Conservation (phyloP, 1,284 basidiomycete species). For the Apiotrichum akiyoshidainum region DNA sequence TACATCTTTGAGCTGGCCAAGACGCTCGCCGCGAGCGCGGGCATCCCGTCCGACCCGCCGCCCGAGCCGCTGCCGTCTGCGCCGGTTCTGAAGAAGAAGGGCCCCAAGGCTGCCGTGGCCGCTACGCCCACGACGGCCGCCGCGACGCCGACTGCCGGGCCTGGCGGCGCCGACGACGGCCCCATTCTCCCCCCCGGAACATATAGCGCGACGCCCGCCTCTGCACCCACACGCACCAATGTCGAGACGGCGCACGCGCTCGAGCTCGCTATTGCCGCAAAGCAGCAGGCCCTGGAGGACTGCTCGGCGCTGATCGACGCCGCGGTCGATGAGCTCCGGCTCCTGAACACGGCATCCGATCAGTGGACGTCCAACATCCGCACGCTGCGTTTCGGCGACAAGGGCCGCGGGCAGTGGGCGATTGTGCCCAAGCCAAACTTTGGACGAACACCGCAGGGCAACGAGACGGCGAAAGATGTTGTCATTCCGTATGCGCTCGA, state of each 20-base stretch:
- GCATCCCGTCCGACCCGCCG: slow-evolving; percentile 33
- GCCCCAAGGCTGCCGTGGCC: not conserved
- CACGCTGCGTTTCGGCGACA: slow-evolving; percentile 27
- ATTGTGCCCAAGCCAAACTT: slow-evolving; percentile 45
- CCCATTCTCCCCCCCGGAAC: slow-evolving; percentile 39
- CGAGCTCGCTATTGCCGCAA: slow-evolving; percentile 36
- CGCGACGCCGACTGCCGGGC: not conserved
- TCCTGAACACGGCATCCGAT: slow-evolving; percentile 34
- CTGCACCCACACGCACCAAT: slow-evolving; percentile 10
- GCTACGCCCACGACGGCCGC: not conserved
- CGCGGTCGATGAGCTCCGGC: slow-evolving; percentile 40
- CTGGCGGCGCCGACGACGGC: slow-evolving; percentile 19
- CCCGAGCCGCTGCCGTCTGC: slow-evolving; percentile 19
- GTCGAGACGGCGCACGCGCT: slow-evolving; percentile 27
- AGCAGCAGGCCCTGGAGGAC: slow-evolving; percentile 39
- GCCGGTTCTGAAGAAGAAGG: slow-evolving; percentile 11
- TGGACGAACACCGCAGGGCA: slow-evolving; percentile 19
- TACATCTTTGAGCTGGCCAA: slow-evolving; percentile 43
- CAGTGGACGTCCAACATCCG: slow-evolving; percentile 36
- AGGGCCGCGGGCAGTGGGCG: slow-evolving; percentile 38
- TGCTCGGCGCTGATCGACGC: slow-evolving; percentile 42
- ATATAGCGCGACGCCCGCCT: slow-evolving; percentile 22
- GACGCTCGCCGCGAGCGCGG: slow-evolving; percentile 29
- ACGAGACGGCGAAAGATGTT: slow-evolving; percentile 41
- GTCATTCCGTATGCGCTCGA: slow-evolving; percentile 50